phyloP scores from a whole-genome alignment of 2,329 filamentous ascomycete genomes.

The Aspergillus fischeri region DNA sequence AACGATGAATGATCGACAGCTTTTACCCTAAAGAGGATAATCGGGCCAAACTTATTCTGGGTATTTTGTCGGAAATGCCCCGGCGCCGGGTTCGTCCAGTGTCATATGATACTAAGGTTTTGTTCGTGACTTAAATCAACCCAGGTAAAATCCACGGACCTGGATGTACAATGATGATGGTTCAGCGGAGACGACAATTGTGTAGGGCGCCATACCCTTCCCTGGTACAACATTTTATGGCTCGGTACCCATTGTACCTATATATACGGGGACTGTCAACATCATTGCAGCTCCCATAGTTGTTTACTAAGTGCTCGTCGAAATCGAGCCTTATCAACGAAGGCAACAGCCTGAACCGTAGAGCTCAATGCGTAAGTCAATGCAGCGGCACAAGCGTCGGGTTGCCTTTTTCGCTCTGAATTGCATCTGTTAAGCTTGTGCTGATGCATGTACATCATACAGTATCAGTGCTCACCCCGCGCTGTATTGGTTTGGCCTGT shows the following conservation, averaged over 20 bases:
- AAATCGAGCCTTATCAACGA: not conserved
- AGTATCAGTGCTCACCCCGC: not conserved
- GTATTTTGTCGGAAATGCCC: constrained; percentile 2
- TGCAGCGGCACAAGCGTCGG: not conserved
- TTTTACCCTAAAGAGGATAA: constrained; percentile 3
- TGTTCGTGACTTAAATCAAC: not conserved
- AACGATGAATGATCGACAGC: constrained; percentile 1
- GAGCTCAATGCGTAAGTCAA: not conserved
- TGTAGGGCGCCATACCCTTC: not conserved
- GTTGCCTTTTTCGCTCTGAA: too few relatives aligned
- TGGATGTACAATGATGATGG: not conserved
- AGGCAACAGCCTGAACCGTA: not conserved
- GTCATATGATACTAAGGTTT: constrained; percentile 3
- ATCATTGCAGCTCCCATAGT: not conserved
- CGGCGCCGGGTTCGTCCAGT: not conserved
- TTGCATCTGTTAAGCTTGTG: not conserved
- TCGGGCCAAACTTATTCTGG: not conserved
- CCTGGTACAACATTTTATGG: not conserved
- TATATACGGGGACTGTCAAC: not conserved
- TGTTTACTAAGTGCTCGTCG: not conserved
- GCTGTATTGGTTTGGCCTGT: too few relatives aligned
- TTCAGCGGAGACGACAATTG: not conserved
- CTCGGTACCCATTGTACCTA: not conserved
- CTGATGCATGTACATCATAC: not conserved
- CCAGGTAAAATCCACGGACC: not conserved